These are phyloP conservation scores for Ogataea nonfermentans DNA, from an alignment of 805 yeast genomes.

Conservation along the genomic window DNA sequence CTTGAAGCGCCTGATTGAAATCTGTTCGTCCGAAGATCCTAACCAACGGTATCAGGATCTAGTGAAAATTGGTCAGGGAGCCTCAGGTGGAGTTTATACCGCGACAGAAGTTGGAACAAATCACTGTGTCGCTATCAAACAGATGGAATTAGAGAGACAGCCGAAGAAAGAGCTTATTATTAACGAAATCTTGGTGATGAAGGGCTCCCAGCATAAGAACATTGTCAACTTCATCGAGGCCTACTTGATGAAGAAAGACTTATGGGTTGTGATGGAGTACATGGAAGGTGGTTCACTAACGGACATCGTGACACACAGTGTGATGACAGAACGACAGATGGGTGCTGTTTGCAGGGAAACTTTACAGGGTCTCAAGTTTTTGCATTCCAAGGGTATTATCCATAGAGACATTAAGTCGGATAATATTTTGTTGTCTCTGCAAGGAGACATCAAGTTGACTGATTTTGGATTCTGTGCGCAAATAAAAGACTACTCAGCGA, in stretches of 20 bases:
- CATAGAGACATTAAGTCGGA: conserved; percentile 97
- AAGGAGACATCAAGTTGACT: conserved; percentile 89
- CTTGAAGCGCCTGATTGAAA: conserved; percentile 64
- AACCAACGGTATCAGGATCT: conserved; percentile 62
- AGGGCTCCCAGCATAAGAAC: conserved; percentile 82
- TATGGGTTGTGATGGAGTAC: conserved; percentile 98
- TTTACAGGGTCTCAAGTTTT: conserved; percentile 75
- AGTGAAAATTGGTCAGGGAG: conserved; percentile 94
- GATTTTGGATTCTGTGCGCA: conserved; percentile 80
- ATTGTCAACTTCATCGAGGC: conserved; percentile 94
- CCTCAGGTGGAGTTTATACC: conserved; percentile 94
- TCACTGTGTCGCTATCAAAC: conserved; percentile 85
- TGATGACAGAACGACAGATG: conserved; percentile 90
- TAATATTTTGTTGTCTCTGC: conserved; percentile 76
- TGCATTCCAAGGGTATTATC: conserved; percentile 89
- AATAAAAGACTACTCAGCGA: conserved; percentile 66
- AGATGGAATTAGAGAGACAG: conserved; percentile 91
- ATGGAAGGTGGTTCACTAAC: conserved; percentile 99
- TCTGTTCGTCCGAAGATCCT: conserved; percentile 88
- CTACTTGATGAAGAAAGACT: conserved; percentile 68
- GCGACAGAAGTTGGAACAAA: conserved; percentile 63
- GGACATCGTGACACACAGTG: conserved; percentile 86
- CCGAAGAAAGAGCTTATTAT: conserved; percentile 94
- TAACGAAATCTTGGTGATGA: conserved; percentile 95
- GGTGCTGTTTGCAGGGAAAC: conserved; percentile 95